Evolutionary conservation across 441 rosid species (phyloP), one percentile per base, ranked within the genome.

Genomic region (Gossypium davidsonii): DNA sequence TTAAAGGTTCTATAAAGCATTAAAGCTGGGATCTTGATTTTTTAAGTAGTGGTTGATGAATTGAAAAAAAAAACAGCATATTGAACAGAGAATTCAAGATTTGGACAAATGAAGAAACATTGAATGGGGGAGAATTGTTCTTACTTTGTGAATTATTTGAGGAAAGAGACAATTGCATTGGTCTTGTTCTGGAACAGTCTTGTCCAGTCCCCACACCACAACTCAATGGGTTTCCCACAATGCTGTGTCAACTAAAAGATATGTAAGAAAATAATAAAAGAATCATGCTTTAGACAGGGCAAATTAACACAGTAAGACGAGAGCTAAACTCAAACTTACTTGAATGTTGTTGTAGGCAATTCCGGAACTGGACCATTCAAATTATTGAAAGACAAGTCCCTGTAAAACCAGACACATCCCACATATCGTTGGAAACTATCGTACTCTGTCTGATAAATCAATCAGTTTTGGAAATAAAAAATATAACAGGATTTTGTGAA

Each of bases 371-470:
- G 92, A 74, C 90, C 85, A 76, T 88, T 88, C 80, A 95, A 81
- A 85, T 90, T 90, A 73, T 95, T 95, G 80, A 72, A 90, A 72
- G 99, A 94, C 79, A 94, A 83, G 81, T 94, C 99, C 84, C 99
- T 94, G 80, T 42, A 34, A 70, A 64, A 75, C 67, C 9, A 37
- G 68, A 67, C 70, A 34, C 28, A 67, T 20, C 20, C 56, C 48
- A 48, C 18, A 52, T 20, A 23, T 46, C 25, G 21, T 23, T 66
- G 4, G 12, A 53, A 37, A 64, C 61, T 11, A 51, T 51, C 31
- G 63, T 58, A 53, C 4, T n/a, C 0, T 18, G 28, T 21, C 23
- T 53, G 26, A 53, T 18, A 31, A 8, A 63, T 56, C 18, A 12
- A 57, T 46, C 31, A 26, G 2, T 55, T 55, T 42, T 17, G 26